These are phyloP conservation scores for Mariannaea elegans DNA, from an alignment of 2,329 filamentous ascomycete genomes.

Conservation along the genomic window DNA sequence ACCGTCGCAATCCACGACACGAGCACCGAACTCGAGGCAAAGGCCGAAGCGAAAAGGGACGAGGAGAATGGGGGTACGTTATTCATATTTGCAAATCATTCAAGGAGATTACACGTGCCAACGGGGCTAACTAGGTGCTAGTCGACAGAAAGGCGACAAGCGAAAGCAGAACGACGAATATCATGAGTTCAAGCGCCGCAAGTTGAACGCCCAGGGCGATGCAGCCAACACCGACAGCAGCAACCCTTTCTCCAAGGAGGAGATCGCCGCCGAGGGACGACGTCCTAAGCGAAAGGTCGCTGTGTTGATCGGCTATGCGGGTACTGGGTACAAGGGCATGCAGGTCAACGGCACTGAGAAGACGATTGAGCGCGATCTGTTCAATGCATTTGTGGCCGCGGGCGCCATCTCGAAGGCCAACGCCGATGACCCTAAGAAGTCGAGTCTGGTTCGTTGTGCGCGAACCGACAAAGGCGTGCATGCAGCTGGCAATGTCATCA, in stretches of 20 bases:
- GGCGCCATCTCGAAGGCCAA: constrained; percentile 97
- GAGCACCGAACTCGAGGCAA: constrained; percentile 41
- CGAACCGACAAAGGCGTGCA: constrained; percentile 98
- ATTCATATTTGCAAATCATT: neutral
- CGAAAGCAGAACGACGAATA: constrained; percentile 51
- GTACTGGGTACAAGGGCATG: constrained; percentile 97
- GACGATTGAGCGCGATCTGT: constrained; percentile 96
- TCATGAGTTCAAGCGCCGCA: constrained; percentile 53
- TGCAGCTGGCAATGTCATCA: constrained; percentile 94
- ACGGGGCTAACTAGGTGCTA: constrained; percentile 47
- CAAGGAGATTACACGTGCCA: constrained; percentile 32
- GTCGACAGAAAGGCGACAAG: constrained; percentile 50
- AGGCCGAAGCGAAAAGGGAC: constrained; percentile 42
- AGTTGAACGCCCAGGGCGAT: constrained; percentile 49
- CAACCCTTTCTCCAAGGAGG: constrained; percentile 73
- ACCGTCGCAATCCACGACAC: constrained; percentile 42
- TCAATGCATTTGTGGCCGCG: constrained; percentile 88
- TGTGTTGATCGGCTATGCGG: constrained; percentile 93
- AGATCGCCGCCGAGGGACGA: constrained; percentile 87
- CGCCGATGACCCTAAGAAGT: constrained; percentile 96
- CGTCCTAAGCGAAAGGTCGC: constrained; percentile 96
- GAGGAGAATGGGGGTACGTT: constrained; percentile 43
- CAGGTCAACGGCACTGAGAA: constrained; percentile 85
- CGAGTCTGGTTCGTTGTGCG: constrained; percentile 90
- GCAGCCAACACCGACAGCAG: constrained; percentile 40